Conservation (phyloP, 169 alveolate species). For the Perkinsus olseni region DNA sequence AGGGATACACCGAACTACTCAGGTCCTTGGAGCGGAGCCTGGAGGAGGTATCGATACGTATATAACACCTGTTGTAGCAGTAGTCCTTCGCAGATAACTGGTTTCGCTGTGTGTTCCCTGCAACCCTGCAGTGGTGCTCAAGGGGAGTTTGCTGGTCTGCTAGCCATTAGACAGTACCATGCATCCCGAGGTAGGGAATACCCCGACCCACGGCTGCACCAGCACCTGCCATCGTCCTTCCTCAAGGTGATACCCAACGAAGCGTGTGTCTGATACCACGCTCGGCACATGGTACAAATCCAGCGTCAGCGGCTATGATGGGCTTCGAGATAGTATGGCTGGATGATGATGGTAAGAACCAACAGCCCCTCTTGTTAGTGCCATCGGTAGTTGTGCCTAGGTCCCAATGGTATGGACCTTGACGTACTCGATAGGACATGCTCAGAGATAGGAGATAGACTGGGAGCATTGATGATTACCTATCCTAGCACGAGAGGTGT, state of each 20-base stretch:
- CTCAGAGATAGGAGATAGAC: constrained; percentile 44
- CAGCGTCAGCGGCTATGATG: constrained; percentile 70
- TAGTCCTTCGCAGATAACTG: not conserved
- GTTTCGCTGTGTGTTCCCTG: constrained; percentile 61
- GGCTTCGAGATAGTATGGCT: constrained; percentile 66
- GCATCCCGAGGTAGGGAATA: constrained; percentile 44
- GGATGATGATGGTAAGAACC: constrained; percentile 28
- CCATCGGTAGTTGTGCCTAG: not conserved
- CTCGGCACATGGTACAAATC: constrained; percentile 82
- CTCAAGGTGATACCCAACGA: constrained; percentile 16
- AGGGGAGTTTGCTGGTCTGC: constrained; percentile 76
- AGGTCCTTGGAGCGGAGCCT: not conserved
- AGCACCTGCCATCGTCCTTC: not conserved
- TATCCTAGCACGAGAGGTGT: constrained; percentile 79
- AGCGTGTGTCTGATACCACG: constrained; percentile 70
- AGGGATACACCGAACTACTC: constrained; percentile 45
- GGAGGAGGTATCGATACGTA: not conserved
- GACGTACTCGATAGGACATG: constrained; percentile 18
- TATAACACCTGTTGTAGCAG: not conserved
- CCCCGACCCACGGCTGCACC: not conserved
- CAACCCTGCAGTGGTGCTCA: constrained; percentile 72
- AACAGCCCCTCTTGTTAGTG: no score
- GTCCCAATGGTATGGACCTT: not conserved
- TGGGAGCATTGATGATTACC: constrained; percentile 66
- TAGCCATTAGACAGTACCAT: constrained; percentile 59